Evolutionary conservation across 2,329 filamentous ascomycete species (phyloP).

Genomic region (Colletotrichum orbiculare): DNA sequence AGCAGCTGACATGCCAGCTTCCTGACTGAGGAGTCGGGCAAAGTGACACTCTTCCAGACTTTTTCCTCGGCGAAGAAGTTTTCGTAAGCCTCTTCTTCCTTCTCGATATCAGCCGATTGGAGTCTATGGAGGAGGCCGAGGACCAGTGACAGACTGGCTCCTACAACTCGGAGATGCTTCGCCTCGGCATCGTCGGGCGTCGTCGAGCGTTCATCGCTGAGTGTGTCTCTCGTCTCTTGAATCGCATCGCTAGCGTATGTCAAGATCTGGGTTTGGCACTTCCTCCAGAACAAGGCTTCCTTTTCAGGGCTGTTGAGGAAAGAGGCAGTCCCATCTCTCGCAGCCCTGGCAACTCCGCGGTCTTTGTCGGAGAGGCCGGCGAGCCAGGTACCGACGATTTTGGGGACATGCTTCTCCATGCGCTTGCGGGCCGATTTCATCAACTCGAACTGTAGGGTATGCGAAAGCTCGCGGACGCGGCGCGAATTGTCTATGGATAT

Average conservation of each 20-base stretch:
- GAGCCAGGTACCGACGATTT: slow-evolving; percentile 88
- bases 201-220: slow-evolving; percentile 90
- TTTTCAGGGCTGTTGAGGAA: slow-evolving; percentile 88
- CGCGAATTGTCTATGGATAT: slow-evolving; percentile 90
- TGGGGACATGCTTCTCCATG: slow-evolving; percentile 82
- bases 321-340: slow-evolving; percentile 77
- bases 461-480: slow-evolving; percentile 87
- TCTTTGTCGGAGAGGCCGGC: slow-evolving; percentile 91
- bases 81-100: slow-evolving; percentile 71
- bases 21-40: slow-evolving; percentile 66
- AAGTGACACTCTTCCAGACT: slow-evolving; percentile 75
- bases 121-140: slow-evolving; percentile 63
- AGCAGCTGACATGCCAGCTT: slow-evolving; percentile 64
- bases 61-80: slow-evolving; percentile 73
- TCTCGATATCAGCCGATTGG: slow-evolving; percentile 64
- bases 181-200: slow-evolving; percentile 85
- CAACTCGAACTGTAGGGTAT: slow-evolving; percentile 75
- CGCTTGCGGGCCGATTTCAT: slow-evolving; percentile 78
- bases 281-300: slow-evolving; percentile 78
- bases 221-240: slow-evolving; percentile 80
- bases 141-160: slow-evolving; percentile 65
- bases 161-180: slow-evolving; percentile 83
- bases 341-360: slow-evolving; percentile 78
- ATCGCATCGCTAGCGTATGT: slow-evolving; percentile 85
- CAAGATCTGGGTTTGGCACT: slow-evolving; percentile 83